Base-by-base conservation (phyloP, 441 rosid genomes). In the Adansonia madagascariensis region DNA sequence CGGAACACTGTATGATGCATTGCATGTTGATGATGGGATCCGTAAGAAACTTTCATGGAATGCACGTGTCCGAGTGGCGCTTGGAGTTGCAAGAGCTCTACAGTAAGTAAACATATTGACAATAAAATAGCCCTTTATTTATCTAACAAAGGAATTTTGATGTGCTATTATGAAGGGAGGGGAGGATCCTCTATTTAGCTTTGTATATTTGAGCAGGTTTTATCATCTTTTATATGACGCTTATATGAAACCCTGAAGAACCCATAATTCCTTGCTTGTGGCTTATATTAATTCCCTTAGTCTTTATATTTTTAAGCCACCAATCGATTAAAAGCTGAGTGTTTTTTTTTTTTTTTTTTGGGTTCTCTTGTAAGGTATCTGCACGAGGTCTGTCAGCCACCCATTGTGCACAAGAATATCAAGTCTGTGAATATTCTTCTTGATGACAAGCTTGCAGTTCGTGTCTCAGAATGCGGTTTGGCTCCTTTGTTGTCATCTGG, bases 301-400 rank as follows among this genome's bases (percentile, higher is more conserved):
- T 1, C 31, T 71, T 27, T 35, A 53, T 2, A 49, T 57, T 27
- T 50, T 69, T 22, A 18, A 68, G 35, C 75, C 61, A 74, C 50
- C n/a, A 39, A 62, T 64, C 41, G 53, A 15, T 66, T 43, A 31
- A 43, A 71, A 69, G 59, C 73, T 47, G 18, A 74, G 8, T 9
- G 24, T 57, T 43, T 15, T 67, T 59, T 35, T 71, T 53, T 53
- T 71, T 4, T 57, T 43, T 7, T 18, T 10, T 17, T 10, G 63
- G 72, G 35, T 31, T 31, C 35, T 62, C 10, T 62, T 79, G 74
- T 75, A 82, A 93, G 99, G 84, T 92, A 89, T 85, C 88, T 92
- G 81, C 99, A 95, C 6, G 98, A 93, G 85, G 91, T 84, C 39
- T 92, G 97, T 61, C 88, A 91, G 74, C 98, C 98, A 8, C 91